Base-by-base conservation (phyloP, 2,329 filamentous ascomycete species). In the Cladosporium sp. region DNA sequence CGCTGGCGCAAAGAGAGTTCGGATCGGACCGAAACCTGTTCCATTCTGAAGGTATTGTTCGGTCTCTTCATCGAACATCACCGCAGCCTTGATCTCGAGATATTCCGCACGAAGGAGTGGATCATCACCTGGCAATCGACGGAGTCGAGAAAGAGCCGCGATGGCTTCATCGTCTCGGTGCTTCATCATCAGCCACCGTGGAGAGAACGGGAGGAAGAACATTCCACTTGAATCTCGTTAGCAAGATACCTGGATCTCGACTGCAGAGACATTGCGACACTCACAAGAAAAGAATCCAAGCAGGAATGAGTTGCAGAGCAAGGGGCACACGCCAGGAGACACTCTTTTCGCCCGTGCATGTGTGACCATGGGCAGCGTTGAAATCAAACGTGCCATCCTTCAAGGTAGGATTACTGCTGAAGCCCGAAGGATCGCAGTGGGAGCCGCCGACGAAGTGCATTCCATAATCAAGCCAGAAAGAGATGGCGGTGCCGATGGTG, bases 71-170 rank as follows among this genome's bases (percentile, higher is more conserved):
- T 93, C 89, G 62, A 93, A 94, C 15, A 88, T 71, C 0, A 84
- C 86, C 69, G 91, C 87, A 0, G 89, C 88, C 71, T 90, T 89
- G 74, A 93, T 92, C 69, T 93, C 89, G 15, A 91, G 80, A 66
- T 88, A 91, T 66, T 93, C 90, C 1, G 90, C 78, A 61, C 87
- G 81, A 36, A 92, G 81, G 0, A 90, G 78, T 57, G 89, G 84
- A 66, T 91, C 80, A 61, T 87, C 81, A 13, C 75, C 68, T 0
- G 82, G 70, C 0, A 90, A 79, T 6, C 78, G 79, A 22, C 90
- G 84, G 2, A 93, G 82, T 50, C 70, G 77, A 0, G 87, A 83
- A 1, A 93, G 78, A 1, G 85, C 83, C 7, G 70, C 68, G 9
- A 83, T 81, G 0, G 86, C 87, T 68, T 92, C 88, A 0, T 79